Base-by-base conservation (phyloP, 228 moss, liverwort and hornwort species). In the Sphagnum fallax region DNA sequence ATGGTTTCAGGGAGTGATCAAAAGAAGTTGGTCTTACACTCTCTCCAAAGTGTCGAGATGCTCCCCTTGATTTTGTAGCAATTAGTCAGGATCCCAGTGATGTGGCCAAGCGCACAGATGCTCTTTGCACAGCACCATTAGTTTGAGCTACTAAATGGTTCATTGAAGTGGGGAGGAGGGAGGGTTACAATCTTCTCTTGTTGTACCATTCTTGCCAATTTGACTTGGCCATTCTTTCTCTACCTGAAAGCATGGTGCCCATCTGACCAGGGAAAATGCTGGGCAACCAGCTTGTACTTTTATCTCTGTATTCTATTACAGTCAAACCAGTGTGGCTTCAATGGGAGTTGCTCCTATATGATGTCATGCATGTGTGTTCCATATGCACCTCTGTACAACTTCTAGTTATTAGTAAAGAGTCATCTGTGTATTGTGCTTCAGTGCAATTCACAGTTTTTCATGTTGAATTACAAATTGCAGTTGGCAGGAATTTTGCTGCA, bases 51-150 rank as follows among this genome's bases (percentile, higher is more conserved):
- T 75, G 72, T 72, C 16, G 67, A 55, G n/a, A 8, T 6, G 5
- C 65, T 50, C 68, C 61, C 50, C 71, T 65, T 75, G 72, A 74
- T 78, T 78, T 78, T 78, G 71, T 74, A 78, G 76, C 48, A 52
- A 58, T 8, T 60, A 71, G 67, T 60, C 11, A 70, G 32, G 32
- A 32, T 32, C 32, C 32, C 32, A 32, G 32, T 32, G 2, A 32
- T 32, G 32, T 32, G 32, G 2, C 32, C 32, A 32, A 32, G 32
- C 2, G 32, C 32, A 2, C 32, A 32, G 32, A 32, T 32, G 32
- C 32, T 32, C 32, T 32, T 32, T 32, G 64, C 51, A 61, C 59
- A 66, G 52, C 69, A 73, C 63, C 61, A 60, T 52, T 5, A 5
- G 7, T 48, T 47, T 6, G 53, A 6, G 8, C 51, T 51, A 47